A percentile compares a stretch with the other conserved stretches of the same genome.
Conservation (phyloP, 23 red algal genomes). For the Cyanidioschyzon merolae region DNA sequence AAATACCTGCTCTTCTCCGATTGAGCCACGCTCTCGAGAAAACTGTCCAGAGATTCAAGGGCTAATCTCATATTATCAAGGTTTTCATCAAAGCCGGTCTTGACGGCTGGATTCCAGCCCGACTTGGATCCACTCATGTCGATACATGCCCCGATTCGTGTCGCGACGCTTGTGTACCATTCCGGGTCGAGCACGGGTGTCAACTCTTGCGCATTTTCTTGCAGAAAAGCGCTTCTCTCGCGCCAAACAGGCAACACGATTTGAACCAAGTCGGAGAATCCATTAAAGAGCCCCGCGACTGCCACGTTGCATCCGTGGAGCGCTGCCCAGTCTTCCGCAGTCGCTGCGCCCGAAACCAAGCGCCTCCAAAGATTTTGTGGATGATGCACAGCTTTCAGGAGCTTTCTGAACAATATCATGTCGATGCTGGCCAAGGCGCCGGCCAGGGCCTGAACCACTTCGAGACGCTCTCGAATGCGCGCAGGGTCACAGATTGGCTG, state of each 20-base stretch:
- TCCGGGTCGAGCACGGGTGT: background rate
- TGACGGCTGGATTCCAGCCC: background rate
- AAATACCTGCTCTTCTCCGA: background rate
- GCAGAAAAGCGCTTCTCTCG: background rate
- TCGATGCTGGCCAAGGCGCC: background rate
- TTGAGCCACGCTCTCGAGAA: background rate
- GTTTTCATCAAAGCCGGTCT: background rate
- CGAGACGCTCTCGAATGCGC: background rate
- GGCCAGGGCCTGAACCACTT: background rate
- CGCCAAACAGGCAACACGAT: background rate
- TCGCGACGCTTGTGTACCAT: background rate
- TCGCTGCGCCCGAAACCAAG: background rate
- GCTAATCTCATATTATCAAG: conserved; percentile 9
- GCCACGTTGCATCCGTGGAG: background rate
- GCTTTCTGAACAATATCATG: background rate
- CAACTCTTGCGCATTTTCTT: background rate
- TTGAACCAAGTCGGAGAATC: background rate
- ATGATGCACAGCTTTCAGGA: background rate
- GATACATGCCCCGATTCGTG: background rate
- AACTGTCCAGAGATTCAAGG: conserved; percentile 13
- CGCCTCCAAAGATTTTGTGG: background rate
- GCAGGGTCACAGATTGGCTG: background rate
- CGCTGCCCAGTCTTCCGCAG: background rate
- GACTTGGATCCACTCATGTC: background rate
- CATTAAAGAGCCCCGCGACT: background rate